Base-by-base conservation (phyloP, 2,329 filamentous ascomycete genomes). In the Arthrobotrys megalospora region DNA sequence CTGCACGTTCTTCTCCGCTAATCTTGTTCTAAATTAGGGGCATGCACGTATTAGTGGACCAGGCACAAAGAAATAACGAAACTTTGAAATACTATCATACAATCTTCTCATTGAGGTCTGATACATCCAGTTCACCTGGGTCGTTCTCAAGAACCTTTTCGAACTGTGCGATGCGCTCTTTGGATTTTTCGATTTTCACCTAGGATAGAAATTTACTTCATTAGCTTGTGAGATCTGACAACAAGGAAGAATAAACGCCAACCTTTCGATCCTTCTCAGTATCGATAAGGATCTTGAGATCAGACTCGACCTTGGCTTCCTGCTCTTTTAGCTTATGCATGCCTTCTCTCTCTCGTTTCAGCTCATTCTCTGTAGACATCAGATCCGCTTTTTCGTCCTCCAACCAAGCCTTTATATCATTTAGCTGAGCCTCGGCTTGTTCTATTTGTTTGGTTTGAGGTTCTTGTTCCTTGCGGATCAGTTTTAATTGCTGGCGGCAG, bases 401-500 rank as follows among this genome's bases (percentile, higher is more conserved):
- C 0, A 91, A 86, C 60, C 79, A 81, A 19, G 48, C 66, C 38
- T 79, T 71, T 4, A 89, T 88, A 6, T 85, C 83, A 41, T 90
- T 85, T 19, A 96, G 86, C 62, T 87, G 85, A 2, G 85, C 82
- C 6, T 85, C 85, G 82, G 98, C 97, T 0, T 85, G 84, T 80
- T 92, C 85, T 83, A 97, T 97, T 3, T 86, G 85, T 69, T 88
- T 85, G 55, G 96, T 83, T 0, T 91, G 89, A 4, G 96, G 96
- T 6, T 89, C 90, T 16, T 90, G 84, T 67, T 89, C 86, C 1
- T 86, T 83, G 82, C 93, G 86, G 2, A 97, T 86, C 6, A 87
- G 85, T 47, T 86, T 85, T 4, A 93, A 84, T 47, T 91, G 89
- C 24, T 83, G 84, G 69, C 88, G 85, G 0, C 91, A 89, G 0